Base-by-base conservation (phyloP, 805 yeast species). In the Pichia cephalocereana region DNA sequence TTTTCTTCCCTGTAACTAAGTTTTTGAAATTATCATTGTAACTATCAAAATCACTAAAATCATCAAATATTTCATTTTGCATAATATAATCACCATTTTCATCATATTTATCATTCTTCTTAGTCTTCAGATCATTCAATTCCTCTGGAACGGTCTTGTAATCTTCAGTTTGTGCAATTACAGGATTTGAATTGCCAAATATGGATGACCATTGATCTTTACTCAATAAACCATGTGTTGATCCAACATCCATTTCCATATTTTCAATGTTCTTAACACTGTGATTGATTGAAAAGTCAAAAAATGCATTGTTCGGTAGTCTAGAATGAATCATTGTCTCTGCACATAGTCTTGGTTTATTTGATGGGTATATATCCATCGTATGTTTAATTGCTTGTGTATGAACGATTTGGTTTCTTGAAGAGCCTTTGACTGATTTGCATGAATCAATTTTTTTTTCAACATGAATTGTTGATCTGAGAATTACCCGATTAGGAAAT, bases 281-380 rank as follows among this genome's bases (percentile, higher is more conserved):
- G 8, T 27, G 19, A n/a, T 12, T 17, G 5, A 40, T 17, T 40
- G 28, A 17, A n/a, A 48, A 48, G 4, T 41, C 27, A n/a, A 26
- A 18, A 11, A 44, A 41, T 8, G 43, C 23, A 17, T 31, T 18
- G 7, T 28, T 12, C 0, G 51, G 47, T 2, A 48, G 18, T 28
- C 51, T 15, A 9, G 51, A 48, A 23, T 45, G 42, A 4, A 44
- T 19, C 4, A 48, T 3, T 11, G 51, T 48, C 12, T 34, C 40
- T 26, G 6, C 5, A 15, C 12, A 34, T 15, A 34, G 5, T 5
- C 5, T 23, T 23, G 26, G 26, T 23, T 23, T 23, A 23, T 23
- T 30, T 10, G 32, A 30, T 9, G 32, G 14, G 32, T 30, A 10
- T 30, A 30, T 30, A 30, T 12, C 14, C 32, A 30, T 30, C 14